Percentiles rank a stretch among this genome's conserved stretches.
Evolutionary conservation across 352 stramenopile species (phyloP).

Genomic region (Phytophthora rubi): DNA sequence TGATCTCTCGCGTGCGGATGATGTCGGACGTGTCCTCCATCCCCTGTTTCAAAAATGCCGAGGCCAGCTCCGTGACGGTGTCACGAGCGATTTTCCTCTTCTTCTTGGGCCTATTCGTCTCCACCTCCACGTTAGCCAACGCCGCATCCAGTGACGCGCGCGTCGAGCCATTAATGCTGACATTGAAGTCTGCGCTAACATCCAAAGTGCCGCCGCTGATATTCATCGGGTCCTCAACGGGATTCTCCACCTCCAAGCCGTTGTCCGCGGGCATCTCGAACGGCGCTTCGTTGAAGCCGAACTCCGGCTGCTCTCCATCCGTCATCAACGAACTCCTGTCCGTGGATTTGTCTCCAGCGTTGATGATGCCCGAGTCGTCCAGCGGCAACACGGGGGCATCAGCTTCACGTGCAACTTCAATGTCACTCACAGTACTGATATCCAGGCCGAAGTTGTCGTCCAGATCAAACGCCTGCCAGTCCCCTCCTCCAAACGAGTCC

Average conservation of each 20-base stretch:
- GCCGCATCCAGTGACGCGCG: slow-evolving; percentile 72
- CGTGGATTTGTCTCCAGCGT: slow-evolving; percentile 56
- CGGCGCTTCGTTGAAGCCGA: slow-evolving; percentile 67
- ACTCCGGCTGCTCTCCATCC: slow-evolving; percentile 49
- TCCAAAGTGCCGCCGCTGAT: slow-evolving; percentile 57
- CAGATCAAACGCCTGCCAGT: slow-evolving; percentile 87
- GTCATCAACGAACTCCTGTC: slow-evolving; percentile 40
- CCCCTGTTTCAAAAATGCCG: slow-evolving; percentile 75
- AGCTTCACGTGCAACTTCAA: slow-evolving; percentile 83
- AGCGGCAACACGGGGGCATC: slow-evolving; percentile 53
- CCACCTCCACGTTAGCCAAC: slow-evolving; percentile 53
- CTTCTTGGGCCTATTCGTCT: slow-evolving; percentile 63
- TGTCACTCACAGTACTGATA: slow-evolving; percentile 75
- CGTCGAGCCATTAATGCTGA: slow-evolving; percentile 67
- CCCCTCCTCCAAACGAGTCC: slow-evolving; percentile 77
- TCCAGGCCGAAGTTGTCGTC: slow-evolving; percentile 77
- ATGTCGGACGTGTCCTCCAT: slow-evolving; percentile 85
- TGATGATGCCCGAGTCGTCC: slow-evolving; percentile 66
- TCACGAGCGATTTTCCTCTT: slow-evolving; percentile 86
- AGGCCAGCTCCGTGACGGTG: slow-evolving; percentile 81
- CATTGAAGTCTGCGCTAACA: slow-evolving; percentile 74
- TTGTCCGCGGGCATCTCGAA: slow-evolving; percentile 55
- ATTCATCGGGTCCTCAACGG: slow-evolving; percentile 42
- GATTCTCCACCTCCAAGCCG: slow-evolving; percentile 52
- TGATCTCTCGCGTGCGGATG: slow-evolving; percentile 57